phyloP scores from a whole-genome alignment of 805 yeast genomes.

The Nakazawaea molendinolei region DNA sequence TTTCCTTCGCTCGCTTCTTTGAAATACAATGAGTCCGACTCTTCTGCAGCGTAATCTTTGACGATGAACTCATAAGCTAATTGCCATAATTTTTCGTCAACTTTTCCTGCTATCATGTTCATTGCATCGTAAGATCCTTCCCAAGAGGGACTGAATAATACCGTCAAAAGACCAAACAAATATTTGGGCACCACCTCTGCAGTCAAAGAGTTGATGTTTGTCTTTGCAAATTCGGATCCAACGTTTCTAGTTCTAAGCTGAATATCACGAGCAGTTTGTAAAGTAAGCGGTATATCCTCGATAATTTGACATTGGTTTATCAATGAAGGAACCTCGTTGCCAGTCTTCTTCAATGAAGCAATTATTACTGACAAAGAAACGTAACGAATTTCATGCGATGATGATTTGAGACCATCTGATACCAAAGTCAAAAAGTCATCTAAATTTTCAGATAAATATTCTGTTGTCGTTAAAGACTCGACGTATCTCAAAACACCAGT shows the following conservation, averaged over 20 bases:
- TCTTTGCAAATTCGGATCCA: conserved; percentile 33
- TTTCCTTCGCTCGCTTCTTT: conserved; percentile 12
- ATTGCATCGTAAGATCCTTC: conserved; percentile 60
- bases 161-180: conserved; percentile 64
- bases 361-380: conserved; percentile 32
- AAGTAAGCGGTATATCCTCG: conserved; percentile 67
- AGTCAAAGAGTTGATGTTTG: conserved; percentile 16
- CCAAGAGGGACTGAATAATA: conserved; percentile 83
- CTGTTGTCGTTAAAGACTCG: conserved; percentile 3
- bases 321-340: conserved; percentile 29
- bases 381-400: conserved; percentile 45
- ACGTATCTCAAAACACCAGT: conserved; percentile 27
- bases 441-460: conserved; percentile 14
- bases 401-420: conserved; percentile 33
- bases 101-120: conserved; percentile 36
- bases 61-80: conserved; percentile 32
- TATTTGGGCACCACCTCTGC: conserved; percentile 36
- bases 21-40: conserved; percentile 15
- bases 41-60: conserved; percentile 15
- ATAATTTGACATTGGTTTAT: conserved; percentile 49
- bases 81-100: conserved; percentile 49
- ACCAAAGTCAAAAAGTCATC: conserved; percentile 18
- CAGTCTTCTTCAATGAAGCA: conserved; percentile 33
- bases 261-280: conserved; percentile 68
- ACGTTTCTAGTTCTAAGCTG: conserved; percentile 60